Base-by-base conservation (phyloP, 2,329 filamentous ascomycete species). In the Aspergillus phoenicis region DNA sequence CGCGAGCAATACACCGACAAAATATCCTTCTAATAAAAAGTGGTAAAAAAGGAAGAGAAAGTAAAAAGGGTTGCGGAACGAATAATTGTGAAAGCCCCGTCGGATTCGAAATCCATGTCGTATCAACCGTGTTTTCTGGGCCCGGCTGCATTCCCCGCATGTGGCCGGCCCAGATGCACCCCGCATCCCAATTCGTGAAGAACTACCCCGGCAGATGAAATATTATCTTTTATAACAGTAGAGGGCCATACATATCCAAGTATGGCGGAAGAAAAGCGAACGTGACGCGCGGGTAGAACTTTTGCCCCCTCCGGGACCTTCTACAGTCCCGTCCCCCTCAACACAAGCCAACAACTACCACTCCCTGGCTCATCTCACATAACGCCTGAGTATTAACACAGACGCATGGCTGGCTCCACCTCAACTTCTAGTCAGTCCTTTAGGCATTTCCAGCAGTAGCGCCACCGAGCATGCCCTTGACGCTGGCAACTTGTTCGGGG, bases 391-490 rank as follows among this genome's bases (percentile, higher is more conserved):
- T 10, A 28, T 28, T 36, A 47, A 41, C 5, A 13, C 20, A 54
- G 52, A 39, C 47, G 26, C 38, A 24, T 8, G n/a, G 22, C 5
- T 55, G 11, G 3, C 36, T 8, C 8, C 7, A 38, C 33, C 33
- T 13, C 4, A 10, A 36, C 43, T 6, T 26, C 22, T 52, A 36
- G 22, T 49, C 47, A 49, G 30, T 53, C 39, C 1, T 39, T 72
- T 74, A 77, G 48, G 70, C 69, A 48, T 72, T 76, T 51, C 73
- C 72, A 57, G 71, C 62, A 41, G 72, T 66, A 15, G 66, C 71
- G 56, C 75, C 73, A 51, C 75, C 75, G 28, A 78, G 71, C 63
- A 75, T 70, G 62, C 71, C 73, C 65, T 74, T 77, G 49, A 77
- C 67, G 30, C 66, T 67, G 61, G 70, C 71, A 55, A 76, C 68